These are phyloP conservation scores for Kodamaea sp. DNA, from an alignment of 1,139 yeast species.

Conservation along the genomic window DNA sequence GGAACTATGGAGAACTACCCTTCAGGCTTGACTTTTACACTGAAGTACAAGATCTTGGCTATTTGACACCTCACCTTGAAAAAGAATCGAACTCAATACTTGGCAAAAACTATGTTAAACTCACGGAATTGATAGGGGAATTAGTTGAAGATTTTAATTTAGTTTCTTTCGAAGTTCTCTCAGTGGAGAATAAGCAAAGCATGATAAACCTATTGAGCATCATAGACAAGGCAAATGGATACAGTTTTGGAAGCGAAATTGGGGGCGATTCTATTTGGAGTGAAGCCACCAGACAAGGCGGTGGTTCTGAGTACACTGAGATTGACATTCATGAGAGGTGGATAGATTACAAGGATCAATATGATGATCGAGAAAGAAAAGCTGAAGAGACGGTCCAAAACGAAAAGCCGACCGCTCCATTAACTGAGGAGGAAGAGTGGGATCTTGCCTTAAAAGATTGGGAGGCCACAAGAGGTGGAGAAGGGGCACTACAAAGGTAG, in stretches of 20 bases:
- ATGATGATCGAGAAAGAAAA: conserved; percentile 62
- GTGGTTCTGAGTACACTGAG: conserved; percentile 47
- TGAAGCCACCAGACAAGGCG: conserved; percentile 84
- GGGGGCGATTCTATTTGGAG: conserved; percentile 98
- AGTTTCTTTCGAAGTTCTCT: conserved; percentile 84
- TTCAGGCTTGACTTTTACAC: conserved; percentile 85
- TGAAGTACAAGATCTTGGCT: conserved; percentile 81
- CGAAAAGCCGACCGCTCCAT: conserved; percentile 20
- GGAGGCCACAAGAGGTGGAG: conserved; percentile 42
- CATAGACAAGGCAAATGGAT: conserved; percentile 91
- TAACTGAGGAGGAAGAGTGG: conserved; percentile 72
- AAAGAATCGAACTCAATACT: conserved; percentile 65
- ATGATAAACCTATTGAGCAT: conserved; percentile 80
- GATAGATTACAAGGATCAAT: conserved; percentile 80
- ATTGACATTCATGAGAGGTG: conserved; percentile 92
- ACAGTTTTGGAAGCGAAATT: conserved; percentile 88
- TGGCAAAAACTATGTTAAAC: conserved; percentile 62
- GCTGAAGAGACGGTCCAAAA: conserved; percentile 37
- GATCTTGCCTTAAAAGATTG: conserved; percentile 64
- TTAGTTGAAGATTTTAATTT: conserved; percentile 84
- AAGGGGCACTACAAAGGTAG: conserved; percentile 11
- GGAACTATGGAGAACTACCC: conserved; percentile 61
- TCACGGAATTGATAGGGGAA: conserved; percentile 81
- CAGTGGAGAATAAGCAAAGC: conserved; percentile 87
- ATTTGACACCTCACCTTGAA: conserved; percentile 67